Evolutionary conservation across 2,329 filamentous ascomycete genomes (phyloP).

Genomic region (Ambrosiella xylebori): DNA sequence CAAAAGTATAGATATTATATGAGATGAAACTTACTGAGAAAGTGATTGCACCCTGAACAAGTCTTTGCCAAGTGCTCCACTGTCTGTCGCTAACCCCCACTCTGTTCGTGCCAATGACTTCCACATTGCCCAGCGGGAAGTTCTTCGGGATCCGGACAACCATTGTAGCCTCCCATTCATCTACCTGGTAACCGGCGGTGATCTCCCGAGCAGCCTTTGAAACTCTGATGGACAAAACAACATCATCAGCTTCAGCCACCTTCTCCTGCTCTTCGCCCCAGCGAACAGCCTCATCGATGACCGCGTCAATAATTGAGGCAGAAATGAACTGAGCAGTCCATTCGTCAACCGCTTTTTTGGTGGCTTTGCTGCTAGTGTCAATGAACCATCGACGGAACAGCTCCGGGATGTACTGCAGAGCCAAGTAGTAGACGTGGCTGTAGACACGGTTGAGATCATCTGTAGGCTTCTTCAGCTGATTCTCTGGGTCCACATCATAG

Average conservation of each 20-base stretch:
- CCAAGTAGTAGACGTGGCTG: constrained; percentile 70
- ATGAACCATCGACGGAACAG: constrained; percentile 76
- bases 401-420: constrained; percentile 58
- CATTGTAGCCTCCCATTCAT: constrained; percentile 72
- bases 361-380: constrained; percentile 63
- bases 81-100: constrained; percentile 81
- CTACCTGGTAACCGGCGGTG: constrained; percentile 68
- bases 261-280: constrained; percentile 44
- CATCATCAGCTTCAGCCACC: constrained; percentile 29
- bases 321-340: constrained; percentile 84
- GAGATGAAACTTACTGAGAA: constrained; percentile 43
- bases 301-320: constrained; percentile 46
- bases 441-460: constrained; percentile 64
- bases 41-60: constrained; percentile 79
- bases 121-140: constrained; percentile 67
- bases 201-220: constrained; percentile 57
- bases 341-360: constrained; percentile 56
- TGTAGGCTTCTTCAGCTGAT: constrained; percentile 43
- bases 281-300: constrained; percentile 46
- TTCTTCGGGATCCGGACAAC: constrained; percentile 62
- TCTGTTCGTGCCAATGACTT: constrained; percentile 60
- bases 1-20: not conserved
- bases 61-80: constrained; percentile 82
- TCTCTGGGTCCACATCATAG: constrained; percentile 37
- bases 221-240: constrained; percentile 50